Percentiles rank a stretch among this genome's conserved stretches.
Evolutionary conservation across 257 asterid genomes (phyloP).

Genomic region (Gentiana straminea): DNA sequence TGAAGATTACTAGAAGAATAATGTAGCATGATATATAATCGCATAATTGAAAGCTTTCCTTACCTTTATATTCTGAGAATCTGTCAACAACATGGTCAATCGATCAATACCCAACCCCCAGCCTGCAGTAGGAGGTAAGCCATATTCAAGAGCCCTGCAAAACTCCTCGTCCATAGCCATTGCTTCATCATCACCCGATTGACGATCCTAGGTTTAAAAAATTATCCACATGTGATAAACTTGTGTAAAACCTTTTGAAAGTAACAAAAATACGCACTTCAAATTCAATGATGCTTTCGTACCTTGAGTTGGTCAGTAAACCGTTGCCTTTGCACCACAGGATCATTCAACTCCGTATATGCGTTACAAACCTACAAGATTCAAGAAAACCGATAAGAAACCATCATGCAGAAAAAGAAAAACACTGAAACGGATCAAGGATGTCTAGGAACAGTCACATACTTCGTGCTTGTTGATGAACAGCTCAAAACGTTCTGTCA

Average conservation of each 20-base stretch:
- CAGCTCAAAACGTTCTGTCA: constrained; percentile 83
- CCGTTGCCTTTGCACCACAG: constrained; percentile 90
- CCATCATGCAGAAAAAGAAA: neutral
- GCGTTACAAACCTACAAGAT: constrained; percentile 71
- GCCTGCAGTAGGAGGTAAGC: constrained; percentile 92
- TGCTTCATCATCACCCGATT: constrained; percentile 97
- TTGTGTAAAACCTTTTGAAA: neutral
- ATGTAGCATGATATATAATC: neutral
- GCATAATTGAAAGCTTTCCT: neutral
- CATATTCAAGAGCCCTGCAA: constrained; percentile 86
- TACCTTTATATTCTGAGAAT: constrained; percentile 94
- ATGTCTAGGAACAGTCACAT: constrained; percentile 5
- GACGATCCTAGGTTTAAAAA: constrained; percentile 54
- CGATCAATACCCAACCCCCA: constrained; percentile 98
- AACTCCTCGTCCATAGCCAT: constrained; percentile 90
- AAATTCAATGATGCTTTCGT: constrained; percentile 1
- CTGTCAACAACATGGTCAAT: constrained; percentile 75
- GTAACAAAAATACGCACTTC: neutral
- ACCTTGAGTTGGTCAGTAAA: constrained; percentile 96
- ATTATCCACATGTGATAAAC: neutral
- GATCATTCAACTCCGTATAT: constrained; percentile 91
- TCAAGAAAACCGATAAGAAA: neutral
- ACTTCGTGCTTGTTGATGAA: constrained; percentile 87
- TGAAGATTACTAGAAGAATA: too few relatives aligned
- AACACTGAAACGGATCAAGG: neutral